phyloP scores from a whole-genome alignment of 2,329 filamentous ascomycete genomes.

The Talaromyces verruculosus region DNA sequence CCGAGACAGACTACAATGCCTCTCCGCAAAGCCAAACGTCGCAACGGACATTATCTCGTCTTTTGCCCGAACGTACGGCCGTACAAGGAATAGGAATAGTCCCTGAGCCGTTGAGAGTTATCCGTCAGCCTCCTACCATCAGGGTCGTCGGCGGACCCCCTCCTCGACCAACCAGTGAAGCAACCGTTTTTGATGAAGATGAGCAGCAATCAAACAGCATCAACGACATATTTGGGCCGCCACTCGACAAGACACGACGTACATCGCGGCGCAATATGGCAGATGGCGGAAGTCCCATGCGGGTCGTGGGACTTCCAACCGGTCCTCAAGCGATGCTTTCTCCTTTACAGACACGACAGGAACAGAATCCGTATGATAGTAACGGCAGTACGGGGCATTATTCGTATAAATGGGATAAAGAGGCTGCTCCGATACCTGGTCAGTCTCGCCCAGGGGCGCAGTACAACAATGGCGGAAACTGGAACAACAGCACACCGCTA shows the following conservation, averaged over 20 bases:
- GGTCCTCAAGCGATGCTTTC: constrained; percentile 40
- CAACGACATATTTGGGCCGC: constrained; percentile 23
- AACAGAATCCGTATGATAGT: constrained; percentile 10
- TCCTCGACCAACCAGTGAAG: constrained; percentile 32
- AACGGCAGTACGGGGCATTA: background rate
- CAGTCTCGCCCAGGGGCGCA: background rate
- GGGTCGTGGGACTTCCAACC: constrained; percentile 32
- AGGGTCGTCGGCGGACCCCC: background rate
- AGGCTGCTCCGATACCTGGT: background rate
- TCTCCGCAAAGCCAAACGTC: constrained; percentile 37
- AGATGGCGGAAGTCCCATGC: constrained; percentile 4
- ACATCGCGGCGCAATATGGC: background rate
- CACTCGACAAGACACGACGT: constrained; percentile 16
- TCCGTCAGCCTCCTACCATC: constrained; percentile 24
- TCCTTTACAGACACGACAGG: constrained; percentile 26
- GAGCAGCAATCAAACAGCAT: constrained; percentile 24
- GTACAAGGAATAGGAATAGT: constrained; percentile 30
- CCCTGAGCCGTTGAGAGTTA: constrained; percentile 41
- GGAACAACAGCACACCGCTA: background rate
- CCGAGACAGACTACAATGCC: constrained; percentile 28
- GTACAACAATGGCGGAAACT: background rate
- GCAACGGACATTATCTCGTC: constrained; percentile 39
- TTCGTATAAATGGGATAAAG: constrained; percentile 18
- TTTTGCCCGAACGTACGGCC: constrained; percentile 33
- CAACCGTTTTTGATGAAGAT: constrained; percentile 43